phyloP scores from a whole-genome alignment of 2,329 filamentous ascomycete species.

The Massarina eburnea region DNA sequence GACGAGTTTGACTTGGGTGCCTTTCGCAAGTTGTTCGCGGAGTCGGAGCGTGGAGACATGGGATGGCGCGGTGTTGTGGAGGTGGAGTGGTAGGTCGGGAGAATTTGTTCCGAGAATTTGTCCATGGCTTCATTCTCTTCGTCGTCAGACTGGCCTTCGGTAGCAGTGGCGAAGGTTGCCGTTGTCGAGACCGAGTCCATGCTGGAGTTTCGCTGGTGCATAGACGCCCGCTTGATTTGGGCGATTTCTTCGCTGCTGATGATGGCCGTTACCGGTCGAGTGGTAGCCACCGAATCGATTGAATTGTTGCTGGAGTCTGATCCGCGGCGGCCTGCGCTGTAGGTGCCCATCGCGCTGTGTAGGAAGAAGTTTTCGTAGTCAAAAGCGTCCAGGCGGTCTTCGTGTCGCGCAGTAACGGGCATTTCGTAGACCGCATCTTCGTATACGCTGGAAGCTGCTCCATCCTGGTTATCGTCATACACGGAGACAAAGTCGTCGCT shows the following conservation, averaged over 20 bases:
- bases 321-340: constrained; percentile 60
- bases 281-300: constrained; percentile 56
- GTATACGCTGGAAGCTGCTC: constrained; percentile 42
- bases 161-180: constrained; percentile 65
- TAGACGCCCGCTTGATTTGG: constrained; percentile 28
- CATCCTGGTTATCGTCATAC: constrained; percentile 28
- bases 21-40: constrained; percentile 35
- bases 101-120: constrained; percentile 38
- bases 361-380: constrained; percentile 97
- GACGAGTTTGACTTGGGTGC: constrained; percentile 28
- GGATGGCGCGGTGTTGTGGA: constrained; percentile 13
- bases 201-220: constrained; percentile 57
- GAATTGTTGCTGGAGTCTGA: constrained; percentile 58
- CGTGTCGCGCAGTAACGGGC: constrained; percentile 63
- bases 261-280: constrained; percentile 38
- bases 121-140: constrained; percentile 47
- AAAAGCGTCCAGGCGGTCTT: constrained; percentile 92
- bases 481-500: constrained; percentile 43
- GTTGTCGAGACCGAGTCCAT: constrained; percentile 62
- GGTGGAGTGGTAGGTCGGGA: constrained; percentile 22
- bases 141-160: constrained; percentile 50
- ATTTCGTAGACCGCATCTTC: constrained; percentile 48
- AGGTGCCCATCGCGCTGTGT: constrained; percentile 84
- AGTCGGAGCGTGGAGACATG: constrained; percentile 33
- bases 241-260: constrained; percentile 21